Conservation (phyloP, 768 basidiomycete species). For the Lepiota venenata region DNA sequence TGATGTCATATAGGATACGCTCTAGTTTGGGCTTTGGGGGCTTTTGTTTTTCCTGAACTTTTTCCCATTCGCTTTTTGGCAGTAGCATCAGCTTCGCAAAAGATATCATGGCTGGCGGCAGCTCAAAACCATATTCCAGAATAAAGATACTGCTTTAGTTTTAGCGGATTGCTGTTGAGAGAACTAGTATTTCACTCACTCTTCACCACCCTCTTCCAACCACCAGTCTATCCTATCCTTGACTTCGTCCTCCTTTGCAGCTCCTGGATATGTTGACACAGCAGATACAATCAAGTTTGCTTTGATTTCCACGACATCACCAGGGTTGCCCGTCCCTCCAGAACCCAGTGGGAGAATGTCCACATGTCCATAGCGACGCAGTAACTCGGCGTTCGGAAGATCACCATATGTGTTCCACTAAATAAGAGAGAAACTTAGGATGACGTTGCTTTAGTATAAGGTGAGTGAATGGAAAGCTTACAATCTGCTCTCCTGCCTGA, state of each 20-base stretch:
- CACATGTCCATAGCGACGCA: slow-evolving; percentile 93
- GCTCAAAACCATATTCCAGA: slow-evolving; percentile 45
- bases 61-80: slow-evolving; percentile 54
- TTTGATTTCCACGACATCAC: slow-evolving; percentile 73
- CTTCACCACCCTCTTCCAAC: slow-evolving; percentile 87
- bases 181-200: slow-evolving; percentile 45
- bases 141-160: slow-evolving; percentile 46
- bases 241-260: slow-evolving; percentile 21
- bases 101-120: slow-evolving; percentile 58
- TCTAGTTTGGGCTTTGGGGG: slow-evolving; percentile 73
- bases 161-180: not conserved
- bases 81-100: slow-evolving; percentile 64
- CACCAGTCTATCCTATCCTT: slow-evolving; percentile 87
- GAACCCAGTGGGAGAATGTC: slow-evolving; percentile 62
- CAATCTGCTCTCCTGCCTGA: slow-evolving; percentile 81
- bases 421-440: not conserved
- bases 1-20: slow-evolving; percentile 38
- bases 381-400: slow-evolving; percentile 86
- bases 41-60: slow-evolving; percentile 56
- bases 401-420: slow-evolving; percentile 97
- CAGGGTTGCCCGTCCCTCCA: slow-evolving; percentile 62
- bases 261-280: slow-evolving; percentile 19
- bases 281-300: slow-evolving; percentile 63
- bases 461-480: slow-evolving; percentile 32
- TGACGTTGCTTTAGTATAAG: slow-evolving; percentile 6